phyloP scores from a whole-genome alignment of 352 stramenopile species.

The Globisporangium heterothallicum region DNA sequence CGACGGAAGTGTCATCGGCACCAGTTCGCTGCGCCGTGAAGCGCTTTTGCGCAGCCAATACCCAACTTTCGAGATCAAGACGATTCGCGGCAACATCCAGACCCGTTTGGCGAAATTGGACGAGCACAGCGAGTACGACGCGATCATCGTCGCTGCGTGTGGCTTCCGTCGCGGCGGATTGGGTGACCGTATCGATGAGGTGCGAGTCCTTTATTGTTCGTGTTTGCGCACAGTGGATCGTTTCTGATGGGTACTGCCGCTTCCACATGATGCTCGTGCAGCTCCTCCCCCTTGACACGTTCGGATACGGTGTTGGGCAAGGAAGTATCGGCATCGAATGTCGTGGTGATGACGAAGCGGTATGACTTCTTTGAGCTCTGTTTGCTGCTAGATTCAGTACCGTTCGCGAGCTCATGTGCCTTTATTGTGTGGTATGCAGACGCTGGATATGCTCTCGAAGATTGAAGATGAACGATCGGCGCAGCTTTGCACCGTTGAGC shows the following conservation, averaged over 20 bases:
- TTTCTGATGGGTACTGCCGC: background rate
- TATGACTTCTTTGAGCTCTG: slow-evolving; percentile 20
- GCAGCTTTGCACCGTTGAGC: slow-evolving; percentile 76
- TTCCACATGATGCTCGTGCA: slow-evolving; percentile 7
- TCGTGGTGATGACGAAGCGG: slow-evolving; percentile 55
- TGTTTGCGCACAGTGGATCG: slow-evolving; percentile 9
- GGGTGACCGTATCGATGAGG: slow-evolving; percentile 66
- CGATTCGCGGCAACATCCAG: slow-evolving; percentile 85
- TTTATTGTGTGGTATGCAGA: slow-evolving; percentile 25
- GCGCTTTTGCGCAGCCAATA: slow-evolving; percentile 59
- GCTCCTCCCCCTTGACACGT: slow-evolving; percentile 60
- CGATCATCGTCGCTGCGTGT: slow-evolving; percentile 82
- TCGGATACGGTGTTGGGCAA: slow-evolving; percentile 81
- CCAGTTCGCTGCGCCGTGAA: slow-evolving; percentile 79
- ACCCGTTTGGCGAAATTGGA: slow-evolving; percentile 83
- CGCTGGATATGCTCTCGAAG: slow-evolving; percentile 68
- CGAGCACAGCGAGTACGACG: slow-evolving; percentile 77
- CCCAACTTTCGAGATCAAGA: slow-evolving; percentile 78
- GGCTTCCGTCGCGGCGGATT: slow-evolving; percentile 74
- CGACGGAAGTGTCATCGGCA: slow-evolving; percentile 68
- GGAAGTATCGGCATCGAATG: slow-evolving; percentile 86
- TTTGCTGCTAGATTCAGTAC: too few species aligned
- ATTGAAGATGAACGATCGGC: slow-evolving; percentile 75
- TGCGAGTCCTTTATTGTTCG: too few species aligned
- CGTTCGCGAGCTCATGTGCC: background rate